Percentiles rank a stretch among this genome's conserved stretches.
Conservation (phyloP, 2,329 filamentous ascomycete genomes). For the Monilinia fructicola region DNA sequence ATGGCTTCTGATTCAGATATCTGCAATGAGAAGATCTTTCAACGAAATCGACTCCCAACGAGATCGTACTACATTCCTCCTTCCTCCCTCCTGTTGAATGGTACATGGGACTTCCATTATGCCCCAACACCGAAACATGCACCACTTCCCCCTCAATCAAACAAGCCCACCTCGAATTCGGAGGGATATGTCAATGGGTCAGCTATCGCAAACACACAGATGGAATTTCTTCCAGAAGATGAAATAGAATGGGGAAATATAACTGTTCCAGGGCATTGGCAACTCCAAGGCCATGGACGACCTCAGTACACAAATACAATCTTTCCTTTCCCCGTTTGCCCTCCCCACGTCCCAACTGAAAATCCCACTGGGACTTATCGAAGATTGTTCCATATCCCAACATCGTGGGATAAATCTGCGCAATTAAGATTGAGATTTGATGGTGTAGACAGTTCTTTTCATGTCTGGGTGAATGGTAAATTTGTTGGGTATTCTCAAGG, state of each 20-base stretch:
- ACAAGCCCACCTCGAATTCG: constrained; percentile 9
- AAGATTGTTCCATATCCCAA: constrained; percentile 49
- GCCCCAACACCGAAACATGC: constrained; percentile 48
- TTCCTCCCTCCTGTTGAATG: constrained; percentile 52
- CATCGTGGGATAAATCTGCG: constrained; percentile 40
- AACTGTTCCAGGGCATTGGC: constrained; percentile 67
- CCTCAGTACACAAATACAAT: constrained; percentile 67
- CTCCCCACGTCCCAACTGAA: constrained; percentile 55
- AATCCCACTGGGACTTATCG: constrained; percentile 57
- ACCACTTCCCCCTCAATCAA: constrained; percentile 36
- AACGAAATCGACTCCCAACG: constrained; percentile 53
- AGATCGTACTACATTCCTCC: constrained; percentile 55
- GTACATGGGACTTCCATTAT: constrained; percentile 57
- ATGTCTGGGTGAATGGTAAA: constrained; percentile 65
- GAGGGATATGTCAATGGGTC: constrained; percentile 3
- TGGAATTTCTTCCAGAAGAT: not conserved
- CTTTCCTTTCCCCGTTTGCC: constrained; percentile 64
- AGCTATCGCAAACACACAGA: not conserved
- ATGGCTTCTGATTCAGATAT: constrained; percentile 44
- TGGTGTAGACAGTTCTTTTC: constrained; percentile 70
- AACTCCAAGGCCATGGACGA: constrained; percentile 63
- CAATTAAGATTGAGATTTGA: constrained; percentile 68
- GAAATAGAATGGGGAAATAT: constrained; percentile 41
- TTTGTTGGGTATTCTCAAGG: constrained; percentile 69
- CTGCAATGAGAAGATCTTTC: constrained; percentile 51